Evolutionary conservation across 2,329 filamentous ascomycete genomes (phyloP), one percentile per base, ranked within the genome.

Genomic region (Fusarium compactum): DNA sequence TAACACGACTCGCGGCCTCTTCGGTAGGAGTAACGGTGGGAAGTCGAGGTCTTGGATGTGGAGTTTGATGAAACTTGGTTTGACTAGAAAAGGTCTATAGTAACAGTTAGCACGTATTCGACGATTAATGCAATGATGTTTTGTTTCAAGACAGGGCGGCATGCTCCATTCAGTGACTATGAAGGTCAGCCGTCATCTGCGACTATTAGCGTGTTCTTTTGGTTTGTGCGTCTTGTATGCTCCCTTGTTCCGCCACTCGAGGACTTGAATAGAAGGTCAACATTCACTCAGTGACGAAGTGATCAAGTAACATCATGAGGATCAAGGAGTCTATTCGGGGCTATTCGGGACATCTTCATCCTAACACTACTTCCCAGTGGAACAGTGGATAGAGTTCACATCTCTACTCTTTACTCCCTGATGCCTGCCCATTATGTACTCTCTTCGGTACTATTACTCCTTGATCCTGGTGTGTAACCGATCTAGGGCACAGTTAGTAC

Each of bases 21-120:
- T 50, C 8, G 62, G 45, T 1, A 45, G 61, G 15, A 45, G 29
- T 1, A 51, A 50, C 7, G 18, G 18, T 5, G 45, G 38, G n/a
- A 43, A 38, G 16, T 22, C 62, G 2, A 66, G 8, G 38, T 43
- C 63, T 6, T 66, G 63, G 63, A 66, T 66, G 63, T 66, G 48
- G 62, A 62, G 34, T 51, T 51, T 66, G 34, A 32, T 66, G 8
- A 66, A 62, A 4, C 45, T 66, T n/a, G 63, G 63, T 10, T 38
- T 66, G 2, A 66, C 47, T n/a, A 66, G 62, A 18, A 65, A 59
- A 7, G 44, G 41, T 1, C 30, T 65, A 10, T 65, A 34, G 40
- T 11, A 15, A 43, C 2, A 12, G n/a, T 53, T 29, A n/a, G 25
- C 11, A 15, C n/a, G 8, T n/a, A 7, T 18, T 9, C 25, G 9